Base-by-base conservation (phyloP, 805 yeast genomes). In the Zygotorulaspora danielsina region DNA sequence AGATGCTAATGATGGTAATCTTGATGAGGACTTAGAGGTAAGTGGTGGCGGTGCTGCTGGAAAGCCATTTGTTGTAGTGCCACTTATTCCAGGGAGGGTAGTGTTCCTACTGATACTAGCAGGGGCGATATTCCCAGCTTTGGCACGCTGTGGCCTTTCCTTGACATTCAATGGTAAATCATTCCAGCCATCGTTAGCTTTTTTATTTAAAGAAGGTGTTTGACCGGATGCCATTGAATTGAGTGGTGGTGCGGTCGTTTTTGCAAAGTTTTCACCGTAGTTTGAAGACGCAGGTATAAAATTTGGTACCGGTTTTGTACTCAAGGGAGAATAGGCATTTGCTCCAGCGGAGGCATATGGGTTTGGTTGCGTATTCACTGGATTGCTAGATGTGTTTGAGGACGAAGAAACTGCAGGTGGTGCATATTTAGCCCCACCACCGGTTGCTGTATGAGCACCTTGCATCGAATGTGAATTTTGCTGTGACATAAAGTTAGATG, bases 181-280 rank as follows among this genome's bases (percentile, higher is more conserved):
- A 38, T 63, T 63, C 67, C 67, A 63, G 16, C 67, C 67, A 33
- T 60, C 59, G 34, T 61, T 63, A 11, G 67, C 65, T 38, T 61
- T 59, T 30, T 44, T 59, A 37, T 59, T 62, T 24, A 62, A 46
- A 22, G 57, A 60, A 21, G 67, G 67, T 2, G 56, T 54, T 49
- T 63, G 67, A 13, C 67, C 66, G 24, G 65, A 61, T 48, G 51
- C 56, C 38, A 51, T 48, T 20, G 57, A 49, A 43, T 59, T 53
- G 41, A 69, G 69, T 31, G 69, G 66, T 33, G 65, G 66, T 4
- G 50, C 57, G 11, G 45, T 50, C 12, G 69, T 65, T 5, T 75
- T 64, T 12, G 78, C 68, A 15, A 75, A 71, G 20, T 72, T 65
- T 26, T 72, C 66, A 36, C 73, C 72, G 7, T 71, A 39, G 6